Evolutionary conservation across 2,329 filamentous ascomycete species (phyloP).

Genomic region (Xylaria sp.): DNA sequence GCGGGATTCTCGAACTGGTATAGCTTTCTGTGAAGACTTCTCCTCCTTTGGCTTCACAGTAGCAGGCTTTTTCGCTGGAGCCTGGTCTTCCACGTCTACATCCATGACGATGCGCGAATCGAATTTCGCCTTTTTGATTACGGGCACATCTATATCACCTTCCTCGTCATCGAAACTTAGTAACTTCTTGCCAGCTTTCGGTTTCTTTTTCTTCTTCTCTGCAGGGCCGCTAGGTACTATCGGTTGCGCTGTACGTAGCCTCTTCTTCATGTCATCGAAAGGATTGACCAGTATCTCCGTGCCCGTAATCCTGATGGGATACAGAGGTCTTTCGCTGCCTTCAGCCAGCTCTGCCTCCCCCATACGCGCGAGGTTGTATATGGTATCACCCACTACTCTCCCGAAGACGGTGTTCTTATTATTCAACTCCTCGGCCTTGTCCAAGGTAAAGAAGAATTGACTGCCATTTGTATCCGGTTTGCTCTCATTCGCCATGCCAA

Average conservation of each 20-base stretch:
- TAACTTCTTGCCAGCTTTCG: constrained; percentile 79
- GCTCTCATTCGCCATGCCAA: constrained; percentile 97
- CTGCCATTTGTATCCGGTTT: constrained; percentile 84
- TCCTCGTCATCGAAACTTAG: constrained; percentile 83
- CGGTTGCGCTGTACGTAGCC: constrained; percentile 66
- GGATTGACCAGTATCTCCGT: constrained; percentile 84
- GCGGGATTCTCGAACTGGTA: constrained; percentile 47
- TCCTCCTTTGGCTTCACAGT: constrained; percentile 49
- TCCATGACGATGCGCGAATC: constrained; percentile 79
- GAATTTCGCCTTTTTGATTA: constrained; percentile 81
- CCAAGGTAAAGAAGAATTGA: constrained; percentile 96
- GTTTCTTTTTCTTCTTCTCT: constrained; percentile 72
- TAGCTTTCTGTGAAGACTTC: constrained; percentile 44
- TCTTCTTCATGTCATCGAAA: constrained; percentile 82
- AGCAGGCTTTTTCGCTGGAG: constrained; percentile 44
- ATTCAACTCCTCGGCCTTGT: constrained; percentile 83
- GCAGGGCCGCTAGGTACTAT: constrained; percentile 57
- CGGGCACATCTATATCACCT: constrained; percentile 66
- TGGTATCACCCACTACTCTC: constrained; percentile 89
- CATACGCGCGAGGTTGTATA: constrained; percentile 96
- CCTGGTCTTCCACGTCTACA: constrained; percentile 56
- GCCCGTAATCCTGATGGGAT: constrained; percentile 80
- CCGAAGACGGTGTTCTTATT: constrained; percentile 95
- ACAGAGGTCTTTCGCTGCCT: constrained; percentile 83
- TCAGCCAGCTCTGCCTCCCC: constrained; percentile 85